These are phyloP conservation scores for Elaeis oleifera DNA, from an alignment of 202 grass and related monocot genomes.

Conservation along the genomic window DNA sequence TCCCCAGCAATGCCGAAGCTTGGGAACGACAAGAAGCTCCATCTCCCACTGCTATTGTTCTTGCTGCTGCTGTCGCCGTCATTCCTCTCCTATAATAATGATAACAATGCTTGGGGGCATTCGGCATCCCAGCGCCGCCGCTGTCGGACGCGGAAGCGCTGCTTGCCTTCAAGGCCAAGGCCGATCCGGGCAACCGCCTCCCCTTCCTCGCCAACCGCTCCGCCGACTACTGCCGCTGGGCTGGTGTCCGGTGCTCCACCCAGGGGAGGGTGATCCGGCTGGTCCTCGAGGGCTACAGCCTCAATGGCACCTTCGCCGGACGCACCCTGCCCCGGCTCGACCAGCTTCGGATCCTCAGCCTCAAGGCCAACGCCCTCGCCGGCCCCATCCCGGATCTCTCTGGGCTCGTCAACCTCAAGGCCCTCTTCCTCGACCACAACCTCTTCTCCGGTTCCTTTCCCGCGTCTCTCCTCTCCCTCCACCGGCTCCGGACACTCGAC, in stretches of 20 bases:
- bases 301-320: slow-evolving; percentile 55
- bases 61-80: slow-evolving; percentile 3
- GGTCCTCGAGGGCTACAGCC: slow-evolving; percentile 45
- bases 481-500: slow-evolving; percentile 69
- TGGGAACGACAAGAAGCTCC: slow-evolving; percentile 12
- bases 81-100: neutral
- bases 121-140: slow-evolving; percentile 5
- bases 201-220: slow-evolving; percentile 2
- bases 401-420: slow-evolving; percentile 64
- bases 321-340: slow-evolving; percentile 42
- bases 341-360: slow-evolving; percentile 76
- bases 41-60: neutral
- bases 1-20: neutral
- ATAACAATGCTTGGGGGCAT: too few species aligned
- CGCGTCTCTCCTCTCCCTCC: slow-evolving; percentile 41
- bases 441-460: slow-evolving; percentile 79
- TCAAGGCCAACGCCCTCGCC: slow-evolving; percentile 67
- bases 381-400: slow-evolving; percentile 69
- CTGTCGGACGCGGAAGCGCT: slow-evolving; percentile 24
- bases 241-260: slow-evolving; percentile 36
- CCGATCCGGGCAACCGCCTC: slow-evolving; percentile 48
- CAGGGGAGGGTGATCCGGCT: slow-evolving; percentile 41
- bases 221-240: slow-evolving; percentile 31
- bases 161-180: slow-evolving; percentile 65
- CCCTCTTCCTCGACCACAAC: slow-evolving; percentile 67